Evolutionary conservation across 805 yeast species (phyloP).

Genomic region (Candida loeiensis): DNA sequence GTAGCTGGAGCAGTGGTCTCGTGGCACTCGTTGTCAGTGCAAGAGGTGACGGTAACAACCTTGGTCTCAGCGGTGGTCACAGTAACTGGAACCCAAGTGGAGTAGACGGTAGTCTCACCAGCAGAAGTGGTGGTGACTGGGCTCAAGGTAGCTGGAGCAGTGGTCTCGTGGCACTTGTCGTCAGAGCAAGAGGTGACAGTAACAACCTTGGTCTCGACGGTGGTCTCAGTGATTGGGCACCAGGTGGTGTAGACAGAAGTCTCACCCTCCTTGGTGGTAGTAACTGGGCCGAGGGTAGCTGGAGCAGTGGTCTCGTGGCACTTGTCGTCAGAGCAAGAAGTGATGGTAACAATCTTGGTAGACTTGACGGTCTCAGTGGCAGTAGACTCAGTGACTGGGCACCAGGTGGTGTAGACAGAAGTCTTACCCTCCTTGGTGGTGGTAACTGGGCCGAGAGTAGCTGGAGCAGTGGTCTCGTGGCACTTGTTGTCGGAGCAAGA

Average conservation of each 20-base stretch:
- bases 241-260: conserved; percentile 38
- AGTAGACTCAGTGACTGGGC: conserved; percentile 26
- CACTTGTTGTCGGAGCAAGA: conserved; percentile 34
- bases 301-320: conserved; percentile 20
- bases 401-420: conserved; percentile 41
- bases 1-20: conserved; percentile 17
- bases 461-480: conserved; percentile 17
- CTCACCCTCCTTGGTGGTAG: conserved; percentile 31
- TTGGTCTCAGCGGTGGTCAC: conserved; percentile 3
- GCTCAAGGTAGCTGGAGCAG: conserved; percentile 15
- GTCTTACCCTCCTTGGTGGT: conserved; percentile 30
- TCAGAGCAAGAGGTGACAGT: conserved; percentile 40
- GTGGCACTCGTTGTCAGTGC: conserved; percentile 29
- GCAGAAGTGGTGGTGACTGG: conserved; percentile 30
- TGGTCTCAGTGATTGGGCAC: conserved; percentile 28
- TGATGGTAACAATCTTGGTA: conserved; percentile 36
- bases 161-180: conserved; percentile 21
- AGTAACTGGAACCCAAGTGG: conserved; percentile 37
- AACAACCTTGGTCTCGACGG: conserved; percentile 11
- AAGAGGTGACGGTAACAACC: conserved; percentile 35
- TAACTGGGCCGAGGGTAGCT: conserved; percentile 16
- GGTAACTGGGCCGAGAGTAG: conserved; percentile 22
- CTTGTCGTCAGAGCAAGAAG: conserved; percentile 32
- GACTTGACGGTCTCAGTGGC: conserved; percentile 19
- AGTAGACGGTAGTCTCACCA: conserved; percentile 36